phyloP scores from a whole-genome alignment of 2,329 filamentous ascomycete genomes.

The Neonectria punicea region DNA sequence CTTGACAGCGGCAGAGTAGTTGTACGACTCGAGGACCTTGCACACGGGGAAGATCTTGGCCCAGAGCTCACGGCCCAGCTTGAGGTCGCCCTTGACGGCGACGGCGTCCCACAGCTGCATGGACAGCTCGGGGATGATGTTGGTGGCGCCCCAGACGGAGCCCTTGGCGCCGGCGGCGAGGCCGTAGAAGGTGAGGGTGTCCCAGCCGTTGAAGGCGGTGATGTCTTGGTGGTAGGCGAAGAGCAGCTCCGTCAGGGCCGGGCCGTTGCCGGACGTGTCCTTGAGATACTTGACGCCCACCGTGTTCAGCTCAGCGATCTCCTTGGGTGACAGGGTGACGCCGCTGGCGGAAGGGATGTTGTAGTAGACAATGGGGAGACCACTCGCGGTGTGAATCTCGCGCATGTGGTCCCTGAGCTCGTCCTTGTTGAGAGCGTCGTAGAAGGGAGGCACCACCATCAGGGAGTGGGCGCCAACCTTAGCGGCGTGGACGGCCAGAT shows the following conservation, averaged over 20 bases:
- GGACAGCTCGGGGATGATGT: constrained; percentile 61
- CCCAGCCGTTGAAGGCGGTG: constrained; percentile 64
- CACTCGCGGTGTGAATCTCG: constrained; percentile 53
- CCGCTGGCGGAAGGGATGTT: constrained; percentile 61
- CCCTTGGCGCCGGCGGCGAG: constrained; percentile 60
- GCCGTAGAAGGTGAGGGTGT: constrained; percentile 64
- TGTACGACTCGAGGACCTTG: constrained; percentile 60
- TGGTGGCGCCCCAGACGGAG: constrained; percentile 62
- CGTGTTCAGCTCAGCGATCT: constrained; percentile 56
- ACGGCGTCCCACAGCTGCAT: constrained; percentile 59
- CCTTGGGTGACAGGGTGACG: constrained; percentile 51
- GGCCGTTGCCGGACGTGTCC: constrained; percentile 63
- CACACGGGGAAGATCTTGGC: constrained; percentile 60
- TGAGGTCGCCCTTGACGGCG: constrained; percentile 50
- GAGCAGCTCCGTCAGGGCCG: constrained; percentile 59
- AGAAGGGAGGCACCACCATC: constrained; percentile 63
- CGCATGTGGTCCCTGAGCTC: constrained; percentile 49
- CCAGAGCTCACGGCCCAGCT: constrained; percentile 58
- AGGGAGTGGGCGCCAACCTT: constrained; percentile 52
- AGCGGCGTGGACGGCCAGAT: constrained; percentile 30
- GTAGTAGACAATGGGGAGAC: constrained; percentile 60
- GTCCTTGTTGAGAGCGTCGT: constrained; percentile 55
- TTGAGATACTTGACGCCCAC: constrained; percentile 62
- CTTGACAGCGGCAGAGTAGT: constrained; percentile 60
- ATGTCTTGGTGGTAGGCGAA: constrained; percentile 53